These are phyloP conservation scores for Tetrapisispora taiwanensis DNA, from an alignment of 805 yeast genomes.

Conservation along the genomic window DNA sequence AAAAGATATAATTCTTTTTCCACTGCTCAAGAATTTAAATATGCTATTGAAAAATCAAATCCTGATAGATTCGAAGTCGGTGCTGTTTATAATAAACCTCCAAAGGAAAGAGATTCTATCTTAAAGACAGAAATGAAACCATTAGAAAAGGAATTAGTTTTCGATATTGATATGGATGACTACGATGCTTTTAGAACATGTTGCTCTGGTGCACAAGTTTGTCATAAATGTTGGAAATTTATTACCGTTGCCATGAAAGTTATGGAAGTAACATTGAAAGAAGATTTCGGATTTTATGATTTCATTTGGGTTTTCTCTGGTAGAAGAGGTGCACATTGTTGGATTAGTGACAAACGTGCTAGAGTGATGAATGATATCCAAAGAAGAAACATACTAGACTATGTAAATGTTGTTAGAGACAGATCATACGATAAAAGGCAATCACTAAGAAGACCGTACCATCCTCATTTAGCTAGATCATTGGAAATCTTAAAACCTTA, in stretches of 20 bases:
- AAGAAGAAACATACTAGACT: slow-evolving; percentile 73
- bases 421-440: slow-evolving; percentile 39
- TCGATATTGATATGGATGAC: slow-evolving; percentile 96
- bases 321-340: slow-evolving; percentile 97
- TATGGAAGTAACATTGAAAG: slow-evolving; percentile 57
- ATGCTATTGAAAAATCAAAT: slow-evolving; percentile 58
- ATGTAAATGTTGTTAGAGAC: slow-evolving; percentile 63
- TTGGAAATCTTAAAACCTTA: slow-evolving; percentile 52
- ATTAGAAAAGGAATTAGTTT: slow-evolving; percentile 73
- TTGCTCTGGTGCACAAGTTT: slow-evolving; percentile 76
- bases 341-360: slow-evolving; percentile 87
- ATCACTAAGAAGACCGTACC: slow-evolving; percentile 65
- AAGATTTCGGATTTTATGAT: slow-evolving; percentile 83
- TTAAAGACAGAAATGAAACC: slow-evolving; percentile 76
- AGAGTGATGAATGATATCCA: slow-evolving; percentile 59
- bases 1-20: slow-evolving; percentile 77
- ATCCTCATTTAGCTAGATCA: slow-evolving; percentile 77
- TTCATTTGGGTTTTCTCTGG: slow-evolving; percentile 95
- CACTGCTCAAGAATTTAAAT: slow-evolving; percentile 60
- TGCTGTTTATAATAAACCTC: slow-evolving; percentile 79
- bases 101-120: slow-evolving; percentile 70
- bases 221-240: slow-evolving; percentile 88
- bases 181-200: slow-evolving; percentile 91
- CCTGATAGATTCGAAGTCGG: slow-evolving; percentile 95
- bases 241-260: slow-evolving; percentile 75